These are phyloP conservation scores for Osmozyma mogii DNA, from an alignment of 805 yeast species.

Conservation along the genomic window DNA sequence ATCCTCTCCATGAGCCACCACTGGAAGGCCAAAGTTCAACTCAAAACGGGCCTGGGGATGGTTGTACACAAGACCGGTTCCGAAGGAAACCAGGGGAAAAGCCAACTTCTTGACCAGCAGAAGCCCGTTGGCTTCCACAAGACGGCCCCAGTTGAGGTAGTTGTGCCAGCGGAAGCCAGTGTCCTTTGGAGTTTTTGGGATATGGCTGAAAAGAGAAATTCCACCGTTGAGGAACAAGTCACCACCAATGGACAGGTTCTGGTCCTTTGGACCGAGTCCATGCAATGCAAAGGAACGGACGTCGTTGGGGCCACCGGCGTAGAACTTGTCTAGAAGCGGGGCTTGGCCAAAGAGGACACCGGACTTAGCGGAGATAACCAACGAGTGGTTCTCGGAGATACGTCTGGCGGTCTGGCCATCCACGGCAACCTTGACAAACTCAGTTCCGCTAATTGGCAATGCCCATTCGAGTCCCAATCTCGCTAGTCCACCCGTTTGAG, in stretches of 20 bases:
- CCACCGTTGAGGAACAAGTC: conserved; percentile 42
- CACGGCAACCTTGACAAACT: conserved; percentile 34
- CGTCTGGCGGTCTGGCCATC: conserved; percentile 31
- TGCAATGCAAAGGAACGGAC: conserved; percentile 44
- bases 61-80: conserved; percentile 44
- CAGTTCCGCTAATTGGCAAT: conserved; percentile 14
- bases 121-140: conserved; percentile 2
- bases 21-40: conserved; percentile 46
- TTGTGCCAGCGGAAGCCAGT: conserved; percentile 42
- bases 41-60: conserved; percentile 56
- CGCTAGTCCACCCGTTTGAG: conserved; percentile 32
- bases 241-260: conserved; percentile 45
- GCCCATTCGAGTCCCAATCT: conserved; percentile 28
- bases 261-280: conserved; percentile 49
- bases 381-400: conserved; percentile 11
- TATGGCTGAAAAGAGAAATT: conserved; percentile 31
- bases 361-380: conserved; percentile 23
- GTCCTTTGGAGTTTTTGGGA: conserved; percentile 35
- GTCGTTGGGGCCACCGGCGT: conserved; percentile 55
- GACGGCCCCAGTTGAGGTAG: conserved; percentile 40
- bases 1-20: conserved; percentile 38
- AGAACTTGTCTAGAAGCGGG: conserved; percentile 42
- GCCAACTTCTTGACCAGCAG: conserved; percentile 7
- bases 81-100: conserved; percentile 29
- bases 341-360: conserved; percentile 23